These are phyloP conservation scores for Syncephalis plumigaleata DNA, from an alignment of 371 early-diverging fungal genomes.

Conservation along the genomic window DNA sequence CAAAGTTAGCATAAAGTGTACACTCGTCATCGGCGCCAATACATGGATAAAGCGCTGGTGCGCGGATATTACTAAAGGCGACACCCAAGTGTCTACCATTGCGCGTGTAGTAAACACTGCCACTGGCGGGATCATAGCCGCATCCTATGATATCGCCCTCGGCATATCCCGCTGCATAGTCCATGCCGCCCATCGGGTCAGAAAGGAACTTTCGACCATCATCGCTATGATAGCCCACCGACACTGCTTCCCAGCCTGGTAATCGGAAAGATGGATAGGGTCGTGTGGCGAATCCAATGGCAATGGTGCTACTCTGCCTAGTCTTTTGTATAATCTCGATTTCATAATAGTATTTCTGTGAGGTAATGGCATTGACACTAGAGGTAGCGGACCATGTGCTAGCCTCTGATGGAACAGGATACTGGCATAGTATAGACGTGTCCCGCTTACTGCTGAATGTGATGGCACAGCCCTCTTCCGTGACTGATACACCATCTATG, in stretches of 20 bases:
- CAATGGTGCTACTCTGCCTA: slow-evolving; percentile 22
- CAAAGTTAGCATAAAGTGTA: slow-evolving; percentile 35
- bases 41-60: slow-evolving; percentile 33
- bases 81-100: slow-evolving; percentile 50
- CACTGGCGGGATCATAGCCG: slow-evolving; percentile 56
- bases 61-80: slow-evolving; percentile 25
- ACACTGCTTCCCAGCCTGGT: slow-evolving; percentile 45
- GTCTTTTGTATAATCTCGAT: slow-evolving; percentile 50
- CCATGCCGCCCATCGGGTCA: slow-evolving; percentile 36
- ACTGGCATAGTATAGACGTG: too few species aligned
- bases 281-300: slow-evolving; percentile 45
- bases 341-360: slow-evolving; percentile 37
- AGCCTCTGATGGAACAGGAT: too few species aligned
- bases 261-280: slow-evolving; percentile 46
- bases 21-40: slow-evolving; percentile 45
- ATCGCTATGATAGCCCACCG: slow-evolving; percentile 47
- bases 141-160: slow-evolving; percentile 63
- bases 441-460: too few species aligned
- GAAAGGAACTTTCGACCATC: slow-evolving; percentile 44
- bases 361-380: too few species aligned
- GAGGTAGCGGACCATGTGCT: too few species aligned
- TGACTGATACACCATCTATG: too few species aligned
- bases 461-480: too few species aligned
- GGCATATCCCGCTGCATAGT: slow-evolving; percentile 34
- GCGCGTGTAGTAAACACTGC: slow-evolving; percentile 58